Conservation (phyloP, 192 early-diverging fungal species). For the Entomortierella beljakovae region DNA sequence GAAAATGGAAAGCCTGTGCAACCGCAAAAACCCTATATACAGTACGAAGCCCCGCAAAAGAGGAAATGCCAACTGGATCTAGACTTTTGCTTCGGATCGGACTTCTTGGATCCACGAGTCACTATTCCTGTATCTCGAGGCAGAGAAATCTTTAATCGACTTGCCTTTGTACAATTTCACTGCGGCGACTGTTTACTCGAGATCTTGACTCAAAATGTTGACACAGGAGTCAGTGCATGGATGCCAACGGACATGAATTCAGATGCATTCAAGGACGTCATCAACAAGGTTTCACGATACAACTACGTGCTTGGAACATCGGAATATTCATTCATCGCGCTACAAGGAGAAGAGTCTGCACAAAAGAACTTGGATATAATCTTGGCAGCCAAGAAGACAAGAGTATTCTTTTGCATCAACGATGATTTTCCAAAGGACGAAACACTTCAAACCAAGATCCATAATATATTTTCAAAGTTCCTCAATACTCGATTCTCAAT, state of each 20-base stretch:
- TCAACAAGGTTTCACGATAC: constrained; percentile 12
- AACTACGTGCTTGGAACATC: constrained; percentile 49
- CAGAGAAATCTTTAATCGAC: constrained; percentile 23
- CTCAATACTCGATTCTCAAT: constrained; percentile 27
- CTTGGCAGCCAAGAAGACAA: not conserved
- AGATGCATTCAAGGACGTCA: constrained; percentile 14
- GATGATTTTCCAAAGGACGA: constrained; percentile 35
- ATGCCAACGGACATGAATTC: constrained; percentile 36
- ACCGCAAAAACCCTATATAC: constrained; percentile 33
- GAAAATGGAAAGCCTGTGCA: not conserved
- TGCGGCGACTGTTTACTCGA: constrained; percentile 54
- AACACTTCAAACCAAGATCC: constrained; percentile 13
- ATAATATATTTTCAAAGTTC: constrained; percentile 16
- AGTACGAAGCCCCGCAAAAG: constrained; percentile 22
- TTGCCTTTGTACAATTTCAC: constrained; percentile 40
- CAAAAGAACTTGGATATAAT: constrained; percentile 14
- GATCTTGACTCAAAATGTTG: constrained; percentile 40
- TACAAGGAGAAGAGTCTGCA: constrained; percentile 7
- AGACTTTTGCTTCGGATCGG: constrained; percentile 41
- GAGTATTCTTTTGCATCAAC: constrained; percentile 49
- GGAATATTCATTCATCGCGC: constrained; percentile 36
- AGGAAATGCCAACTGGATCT: constrained; percentile 39
- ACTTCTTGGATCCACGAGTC: constrained; percentile 15
- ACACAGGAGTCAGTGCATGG: constrained; percentile 27
- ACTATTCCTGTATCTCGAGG: not conserved